Conservation (phyloP, 1,139 yeast species). For the Suzukiozyma palmioleophila region DNA sequence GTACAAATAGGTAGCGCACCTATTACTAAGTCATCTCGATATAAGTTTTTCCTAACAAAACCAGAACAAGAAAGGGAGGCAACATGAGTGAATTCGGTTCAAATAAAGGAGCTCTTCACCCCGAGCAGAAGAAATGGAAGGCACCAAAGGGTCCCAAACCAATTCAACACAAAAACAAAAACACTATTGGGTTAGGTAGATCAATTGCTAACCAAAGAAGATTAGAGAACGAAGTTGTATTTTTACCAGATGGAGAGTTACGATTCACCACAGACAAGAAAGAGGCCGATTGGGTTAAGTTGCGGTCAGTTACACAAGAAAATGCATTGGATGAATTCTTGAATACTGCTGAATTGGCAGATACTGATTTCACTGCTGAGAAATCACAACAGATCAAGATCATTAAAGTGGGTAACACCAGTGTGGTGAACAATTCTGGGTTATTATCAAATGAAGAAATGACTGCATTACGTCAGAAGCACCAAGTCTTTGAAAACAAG, state of each 20-base stretch:
- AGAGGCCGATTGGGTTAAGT: constrained; percentile 84
- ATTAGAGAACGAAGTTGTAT: constrained; percentile 63
- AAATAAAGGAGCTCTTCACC: constrained; percentile 44
- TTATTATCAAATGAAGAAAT: constrained; percentile 68
- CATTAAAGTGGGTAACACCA: constrained; percentile 66
- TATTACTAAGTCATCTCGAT: too few species aligned
- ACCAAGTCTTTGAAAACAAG: constrained; percentile 69
- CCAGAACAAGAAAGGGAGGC: too few species aligned
- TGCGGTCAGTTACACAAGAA: constrained; percentile 93
- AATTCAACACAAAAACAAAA: constrained; percentile 76
- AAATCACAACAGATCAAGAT: constrained; percentile 79
- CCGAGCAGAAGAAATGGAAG: constrained; percentile 48
- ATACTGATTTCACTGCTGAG: constrained; percentile 94
- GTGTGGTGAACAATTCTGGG: constrained; percentile 41
- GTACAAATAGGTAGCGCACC: too few species aligned
- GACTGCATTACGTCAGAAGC: constrained; percentile 56
- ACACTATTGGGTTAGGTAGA: constrained; percentile 81
- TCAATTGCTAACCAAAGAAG: constrained; percentile 73
- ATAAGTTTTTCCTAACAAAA: too few species aligned
- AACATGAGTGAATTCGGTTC: constrained; percentile 14
- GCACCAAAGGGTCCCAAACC: constrained; percentile 93
- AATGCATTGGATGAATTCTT: constrained; percentile 90
- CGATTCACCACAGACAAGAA: constrained; percentile 77
- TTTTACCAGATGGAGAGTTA: constrained; percentile 81
- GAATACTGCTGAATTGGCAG: constrained; percentile 92